A percentile compares a stretch with the other conserved stretches of the same genome.
These are phyloP conservation scores for Earliella scabrosa DNA, from an alignment of 1,284 basidiomycete genomes.

Conservation along the genomic window DNA sequence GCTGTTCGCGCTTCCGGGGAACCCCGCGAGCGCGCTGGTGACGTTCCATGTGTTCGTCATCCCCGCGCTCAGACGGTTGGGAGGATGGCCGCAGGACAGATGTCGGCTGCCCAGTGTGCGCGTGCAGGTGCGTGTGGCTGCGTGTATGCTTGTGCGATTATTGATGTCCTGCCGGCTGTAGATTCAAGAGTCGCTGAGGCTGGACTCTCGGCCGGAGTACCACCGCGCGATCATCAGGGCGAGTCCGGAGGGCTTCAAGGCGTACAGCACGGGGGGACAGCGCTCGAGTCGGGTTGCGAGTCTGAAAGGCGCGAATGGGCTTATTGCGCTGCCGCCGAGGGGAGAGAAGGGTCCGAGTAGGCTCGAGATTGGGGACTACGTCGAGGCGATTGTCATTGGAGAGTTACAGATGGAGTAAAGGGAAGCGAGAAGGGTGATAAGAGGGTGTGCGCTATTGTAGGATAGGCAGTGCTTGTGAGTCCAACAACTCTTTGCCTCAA, in stretches of 20 bases:
- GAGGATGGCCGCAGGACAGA: conserved; percentile 61
- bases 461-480: too few relatives aligned
- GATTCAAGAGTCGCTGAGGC: conserved; percentile 62
- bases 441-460: too few relatives aligned
- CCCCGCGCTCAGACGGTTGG: conserved; percentile 76
- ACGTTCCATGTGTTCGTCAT: conserved; percentile 87
- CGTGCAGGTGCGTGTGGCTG: conserved; percentile 66
- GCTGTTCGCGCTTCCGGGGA: conserved; percentile 86
- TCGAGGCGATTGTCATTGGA: conserved; percentile 67
- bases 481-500: neutral
- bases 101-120: conserved; percentile 67
- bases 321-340: conserved; percentile 67
- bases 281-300: conserved; percentile 81
- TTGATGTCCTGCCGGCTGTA: conserved; percentile 26
- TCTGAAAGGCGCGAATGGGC: conserved; percentile 76
- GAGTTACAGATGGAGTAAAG: conserved; percentile 52
- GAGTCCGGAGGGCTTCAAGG: conserved; percentile 53
- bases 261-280: conserved; percentile 84
- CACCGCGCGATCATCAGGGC: conserved; percentile 73
- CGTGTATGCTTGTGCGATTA: neutral
- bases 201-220: conserved; percentile 82
- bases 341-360: conserved; percentile 42
- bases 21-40: conserved; percentile 89
- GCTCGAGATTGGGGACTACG: conserved; percentile 56
- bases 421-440: too few relatives aligned